These are phyloP conservation scores for Termitomyces sp. DNA, from an alignment of 768 basidiomycete species.

Conservation along the genomic window DNA sequence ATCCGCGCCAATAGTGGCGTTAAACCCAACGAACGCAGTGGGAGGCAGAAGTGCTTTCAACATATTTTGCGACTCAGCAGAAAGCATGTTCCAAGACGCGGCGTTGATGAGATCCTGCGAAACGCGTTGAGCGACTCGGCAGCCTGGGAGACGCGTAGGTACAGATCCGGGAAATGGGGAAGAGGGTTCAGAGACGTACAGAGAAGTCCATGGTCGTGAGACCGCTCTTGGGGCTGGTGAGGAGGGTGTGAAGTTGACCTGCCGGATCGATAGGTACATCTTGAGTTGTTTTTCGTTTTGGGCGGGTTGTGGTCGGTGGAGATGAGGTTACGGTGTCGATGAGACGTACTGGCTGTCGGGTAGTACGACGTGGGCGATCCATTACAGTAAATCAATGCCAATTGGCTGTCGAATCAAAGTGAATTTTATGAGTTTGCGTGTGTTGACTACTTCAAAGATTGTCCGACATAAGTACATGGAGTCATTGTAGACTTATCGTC, in stretches of 20 bases:
- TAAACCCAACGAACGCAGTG: conserved; percentile 37
- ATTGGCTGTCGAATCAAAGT: background rate
- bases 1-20: conserved; percentile 26
- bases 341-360: conserved; percentile 8
- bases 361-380: conserved; percentile 18
- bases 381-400: no score
- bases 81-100: conserved; percentile 42
- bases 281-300: conserved; percentile 10
- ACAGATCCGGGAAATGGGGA: conserved; percentile 6
- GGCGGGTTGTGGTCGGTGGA: conserved; percentile 1
- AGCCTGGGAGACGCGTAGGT: conserved; percentile 7
- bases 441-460: no score
- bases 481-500: no score
- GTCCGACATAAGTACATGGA: no score
- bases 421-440: background rate
- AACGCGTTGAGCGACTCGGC: conserved; percentile 22
- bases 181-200: conserved; percentile 31
- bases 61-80: conserved; percentile 33
- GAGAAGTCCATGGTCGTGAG: conserved; percentile 36
- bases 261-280: conserved; percentile 3
- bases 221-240: conserved; percentile 12
- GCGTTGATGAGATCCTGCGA: conserved; percentile 47
- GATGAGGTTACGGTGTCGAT: background rate
- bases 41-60: conserved; percentile 41
- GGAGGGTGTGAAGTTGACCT: conserved; percentile 9